phyloP scores from a whole-genome alignment of 345 rosid genomes.

The Brassica nigra region DNA sequence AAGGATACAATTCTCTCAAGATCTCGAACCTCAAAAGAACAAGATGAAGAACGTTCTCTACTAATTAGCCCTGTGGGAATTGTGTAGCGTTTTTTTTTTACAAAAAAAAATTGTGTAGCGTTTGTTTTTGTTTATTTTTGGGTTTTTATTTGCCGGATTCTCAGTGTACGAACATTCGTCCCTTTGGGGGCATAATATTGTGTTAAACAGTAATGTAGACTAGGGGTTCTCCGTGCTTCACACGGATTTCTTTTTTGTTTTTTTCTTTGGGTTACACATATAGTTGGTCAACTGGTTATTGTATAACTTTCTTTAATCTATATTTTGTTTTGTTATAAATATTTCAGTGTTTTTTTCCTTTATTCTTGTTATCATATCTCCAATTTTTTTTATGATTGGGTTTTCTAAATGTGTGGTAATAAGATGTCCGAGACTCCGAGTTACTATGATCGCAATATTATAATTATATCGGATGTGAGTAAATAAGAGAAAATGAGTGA shows the following conservation, averaged over 20 bases:
- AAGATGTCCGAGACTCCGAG: neutral
- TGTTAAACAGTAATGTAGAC: constrained; percentile 18
- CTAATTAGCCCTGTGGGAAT: constrained; percentile 49
- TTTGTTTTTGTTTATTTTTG: constrained; percentile 35
- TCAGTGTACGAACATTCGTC: neutral
- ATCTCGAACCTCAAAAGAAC: neutral
- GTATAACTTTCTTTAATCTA: neutral
- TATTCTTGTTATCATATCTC: neutral
- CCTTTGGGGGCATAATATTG: neutral
- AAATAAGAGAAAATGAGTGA: neutral
- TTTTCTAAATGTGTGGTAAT: neutral
- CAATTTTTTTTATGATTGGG: neutral
- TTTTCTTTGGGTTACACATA: neutral
- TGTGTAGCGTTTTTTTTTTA: constrained; percentile 38
- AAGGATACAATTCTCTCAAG: neutral
- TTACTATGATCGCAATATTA: neutral
- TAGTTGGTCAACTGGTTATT: neutral
- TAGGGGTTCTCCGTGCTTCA: neutral
- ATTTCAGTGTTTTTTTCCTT: neutral
- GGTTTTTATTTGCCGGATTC: constrained; percentile 24
- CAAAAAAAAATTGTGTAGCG: neutral
- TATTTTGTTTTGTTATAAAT: neutral
- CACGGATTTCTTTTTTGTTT: neutral
- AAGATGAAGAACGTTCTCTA: neutral
- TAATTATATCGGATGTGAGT: too few species aligned